These are phyloP conservation scores for Fusarium longipes DNA, from an alignment of 2,329 filamentous ascomycete species.

Conservation along the genomic window DNA sequence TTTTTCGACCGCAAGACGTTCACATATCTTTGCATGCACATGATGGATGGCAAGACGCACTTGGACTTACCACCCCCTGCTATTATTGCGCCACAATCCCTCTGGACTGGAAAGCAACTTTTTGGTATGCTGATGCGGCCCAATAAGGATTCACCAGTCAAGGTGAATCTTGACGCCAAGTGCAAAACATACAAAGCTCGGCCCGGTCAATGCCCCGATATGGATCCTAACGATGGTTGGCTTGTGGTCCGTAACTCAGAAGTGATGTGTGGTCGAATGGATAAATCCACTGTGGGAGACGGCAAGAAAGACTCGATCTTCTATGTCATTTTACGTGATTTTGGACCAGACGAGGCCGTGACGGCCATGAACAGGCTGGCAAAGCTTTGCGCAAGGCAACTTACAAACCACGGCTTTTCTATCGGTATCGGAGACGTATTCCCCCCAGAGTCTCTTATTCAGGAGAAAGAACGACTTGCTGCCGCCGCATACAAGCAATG, in stretches of 20 bases:
- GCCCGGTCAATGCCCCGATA: conserved; percentile 69
- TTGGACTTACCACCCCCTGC: conserved; percentile 89
- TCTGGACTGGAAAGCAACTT: conserved; percentile 98
- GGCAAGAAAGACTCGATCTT: conserved; percentile 99
- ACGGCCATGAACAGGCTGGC: conserved; percentile 94
- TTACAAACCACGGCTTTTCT: conserved; percentile 93
- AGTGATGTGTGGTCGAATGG: conserved; percentile 97
- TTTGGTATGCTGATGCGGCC: conserved; percentile 93
- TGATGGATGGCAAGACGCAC: conserved; percentile 83
- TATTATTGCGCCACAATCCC: conserved; percentile 82
- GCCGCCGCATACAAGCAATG: conserved; percentile 81
- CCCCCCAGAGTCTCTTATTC: conserved; percentile 76
- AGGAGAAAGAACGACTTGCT: conserved; percentile 81
- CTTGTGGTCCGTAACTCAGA: conserved; percentile 95
- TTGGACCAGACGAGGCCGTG: conserved; percentile 87
- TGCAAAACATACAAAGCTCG: conserved; percentile 82
- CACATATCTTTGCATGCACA: conserved; percentile 89
- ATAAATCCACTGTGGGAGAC: conserved; percentile 95
- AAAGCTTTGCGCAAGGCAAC: conserved; percentile 86
- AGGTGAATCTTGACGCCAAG: conserved; percentile 92
- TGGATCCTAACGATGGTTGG: conserved; percentile 90
- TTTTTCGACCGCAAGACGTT: conserved; percentile 93
- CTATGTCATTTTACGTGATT: conserved; percentile 96
- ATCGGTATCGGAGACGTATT: conserved; percentile 97
- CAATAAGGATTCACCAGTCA: conserved; percentile 82